These are phyloP conservation scores for Monosporascus sp. DNA, from an alignment of 2,329 filamentous ascomycete genomes.

Conservation along the genomic window DNA sequence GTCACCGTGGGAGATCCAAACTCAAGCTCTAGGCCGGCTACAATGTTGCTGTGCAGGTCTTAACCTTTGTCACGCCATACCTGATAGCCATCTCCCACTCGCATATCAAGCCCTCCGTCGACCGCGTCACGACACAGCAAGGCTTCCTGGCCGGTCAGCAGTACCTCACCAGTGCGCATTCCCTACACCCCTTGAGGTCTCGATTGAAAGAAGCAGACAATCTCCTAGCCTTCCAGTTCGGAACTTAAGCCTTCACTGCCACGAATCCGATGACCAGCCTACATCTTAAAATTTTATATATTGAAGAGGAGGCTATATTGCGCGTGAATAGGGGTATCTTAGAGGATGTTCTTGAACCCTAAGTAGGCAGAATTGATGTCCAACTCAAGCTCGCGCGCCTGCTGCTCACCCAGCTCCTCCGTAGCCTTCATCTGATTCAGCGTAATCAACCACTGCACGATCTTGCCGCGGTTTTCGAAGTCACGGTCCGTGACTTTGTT, in stretches of 20 bases:
- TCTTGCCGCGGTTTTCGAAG: slow-evolving; percentile 93
- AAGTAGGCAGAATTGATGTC: slow-evolving; percentile 94
- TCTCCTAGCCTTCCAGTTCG: no score
- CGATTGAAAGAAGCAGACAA: no score
- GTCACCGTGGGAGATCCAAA: no score
- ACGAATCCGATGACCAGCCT: not conserved
- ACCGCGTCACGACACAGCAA: no score
- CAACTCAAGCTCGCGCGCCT: slow-evolving; percentile 82
- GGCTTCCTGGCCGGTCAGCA: no score
- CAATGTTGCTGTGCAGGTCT: no score
- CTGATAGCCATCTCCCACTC: no score
- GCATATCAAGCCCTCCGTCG: no score
- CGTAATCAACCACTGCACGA: slow-evolving; percentile 96
- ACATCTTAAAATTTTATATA: not conserved
- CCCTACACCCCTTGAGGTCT: no score
- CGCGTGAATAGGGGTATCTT: slow-evolving; percentile 1
- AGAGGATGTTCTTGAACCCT: slow-evolving; percentile 78
- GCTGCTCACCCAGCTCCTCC: slow-evolving; percentile 81
- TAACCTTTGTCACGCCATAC: no score
- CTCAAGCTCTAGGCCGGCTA: no score
- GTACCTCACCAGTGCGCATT: no score
- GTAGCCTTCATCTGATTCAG: slow-evolving; percentile 97
- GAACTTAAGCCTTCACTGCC: not conserved
- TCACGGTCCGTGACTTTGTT: slow-evolving; percentile 95
- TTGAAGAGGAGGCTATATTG: not conserved